Conservation (phyloP, 164 flowering plant genomes). For the Malania oleifera region DNA sequence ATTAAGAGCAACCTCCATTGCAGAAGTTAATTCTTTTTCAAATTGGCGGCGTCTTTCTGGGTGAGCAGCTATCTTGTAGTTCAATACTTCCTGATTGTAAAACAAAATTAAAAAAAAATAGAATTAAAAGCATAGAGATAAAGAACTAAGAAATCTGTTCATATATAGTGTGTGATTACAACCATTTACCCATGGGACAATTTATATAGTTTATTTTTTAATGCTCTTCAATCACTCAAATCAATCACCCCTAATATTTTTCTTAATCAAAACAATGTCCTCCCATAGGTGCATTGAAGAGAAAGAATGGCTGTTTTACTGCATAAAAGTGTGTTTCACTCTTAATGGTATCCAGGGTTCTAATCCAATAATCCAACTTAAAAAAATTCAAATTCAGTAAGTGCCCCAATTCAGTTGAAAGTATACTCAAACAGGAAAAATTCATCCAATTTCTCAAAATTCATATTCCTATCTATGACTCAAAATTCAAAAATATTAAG, state of each 20-base stretch:
- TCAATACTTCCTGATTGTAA: constrained; percentile 67
- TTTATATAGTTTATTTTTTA: neutral
- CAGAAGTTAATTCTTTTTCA: constrained; percentile 81
- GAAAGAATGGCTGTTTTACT: no score
- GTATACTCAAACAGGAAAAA: no score
- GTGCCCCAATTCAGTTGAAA: neutral
- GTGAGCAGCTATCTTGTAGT: constrained; percentile 90
- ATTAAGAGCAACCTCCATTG: constrained; percentile 66
- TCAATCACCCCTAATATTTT: neutral
- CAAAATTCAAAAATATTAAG: no score
- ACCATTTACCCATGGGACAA: neutral
- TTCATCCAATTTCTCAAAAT: no score
- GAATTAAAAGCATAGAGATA: neutral
- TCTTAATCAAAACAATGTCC: neutral
- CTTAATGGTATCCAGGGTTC: no score
- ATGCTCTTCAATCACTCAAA: neutral
- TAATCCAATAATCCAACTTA: no score
- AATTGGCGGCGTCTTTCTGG: constrained; percentile 95
- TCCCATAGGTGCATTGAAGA: no score
- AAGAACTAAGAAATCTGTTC: neutral
- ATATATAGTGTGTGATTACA: neutral
- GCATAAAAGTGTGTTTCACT: no score
- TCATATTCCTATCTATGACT: no score
- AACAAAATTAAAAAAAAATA: constrained; percentile 7
- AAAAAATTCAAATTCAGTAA: neutral